Conservation (phyloP, 2,329 filamentous ascomycete species). For the Cordyceps cicadae region DNA sequence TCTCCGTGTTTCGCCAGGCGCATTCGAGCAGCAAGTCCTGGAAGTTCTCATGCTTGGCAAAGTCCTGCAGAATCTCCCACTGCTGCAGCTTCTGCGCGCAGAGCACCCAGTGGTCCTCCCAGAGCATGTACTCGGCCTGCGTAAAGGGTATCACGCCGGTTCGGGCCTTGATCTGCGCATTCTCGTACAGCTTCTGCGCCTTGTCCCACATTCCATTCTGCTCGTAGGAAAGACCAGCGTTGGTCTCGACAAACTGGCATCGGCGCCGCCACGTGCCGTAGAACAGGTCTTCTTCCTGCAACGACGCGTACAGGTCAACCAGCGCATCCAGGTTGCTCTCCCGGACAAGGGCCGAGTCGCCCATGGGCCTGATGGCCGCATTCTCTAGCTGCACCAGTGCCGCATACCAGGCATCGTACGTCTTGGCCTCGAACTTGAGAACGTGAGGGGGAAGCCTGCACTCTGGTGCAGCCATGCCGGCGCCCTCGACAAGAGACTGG, state of each 20-base stretch:
- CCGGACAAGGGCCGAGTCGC: conserved; percentile 74
- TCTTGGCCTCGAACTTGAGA: conserved; percentile 88
- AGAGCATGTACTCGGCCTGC: conserved; percentile 94
- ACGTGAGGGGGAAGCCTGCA: conserved; percentile 94
- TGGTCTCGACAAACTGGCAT: conserved; percentile 95
- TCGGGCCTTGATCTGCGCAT: conserved; percentile 91
- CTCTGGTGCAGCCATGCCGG: conserved; percentile 72
- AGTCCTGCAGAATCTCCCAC: conserved; percentile 96
- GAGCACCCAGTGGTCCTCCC: conserved; percentile 98
- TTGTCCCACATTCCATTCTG: conserved; percentile 99
- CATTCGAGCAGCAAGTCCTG: conserved; percentile 93
- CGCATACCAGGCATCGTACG: conserved; percentile 97
- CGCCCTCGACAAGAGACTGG: conserved; percentile 81
- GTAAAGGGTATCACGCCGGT: conserved; percentile 96
- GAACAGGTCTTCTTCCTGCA: conserved; percentile 95
- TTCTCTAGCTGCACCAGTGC: conserved; percentile 85
- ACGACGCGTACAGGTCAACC: conserved; percentile 80
- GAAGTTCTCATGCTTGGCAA: conserved; percentile 97
- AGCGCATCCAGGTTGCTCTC: conserved; percentile 95
- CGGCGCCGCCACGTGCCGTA: conserved; percentile 94
- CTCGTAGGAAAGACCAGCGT: conserved; percentile 93
- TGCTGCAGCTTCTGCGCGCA: conserved; percentile 98
- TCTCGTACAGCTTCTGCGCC: conserved; percentile 92
- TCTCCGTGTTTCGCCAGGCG: conserved; percentile 90
- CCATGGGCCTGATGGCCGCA: conserved; percentile 71